A percentile compares a stretch with the other conserved stretches of the same genome.
phyloP scores from a whole-genome alignment of 1,284 basidiomycete species.

The Naganishia liquefaciens region DNA sequence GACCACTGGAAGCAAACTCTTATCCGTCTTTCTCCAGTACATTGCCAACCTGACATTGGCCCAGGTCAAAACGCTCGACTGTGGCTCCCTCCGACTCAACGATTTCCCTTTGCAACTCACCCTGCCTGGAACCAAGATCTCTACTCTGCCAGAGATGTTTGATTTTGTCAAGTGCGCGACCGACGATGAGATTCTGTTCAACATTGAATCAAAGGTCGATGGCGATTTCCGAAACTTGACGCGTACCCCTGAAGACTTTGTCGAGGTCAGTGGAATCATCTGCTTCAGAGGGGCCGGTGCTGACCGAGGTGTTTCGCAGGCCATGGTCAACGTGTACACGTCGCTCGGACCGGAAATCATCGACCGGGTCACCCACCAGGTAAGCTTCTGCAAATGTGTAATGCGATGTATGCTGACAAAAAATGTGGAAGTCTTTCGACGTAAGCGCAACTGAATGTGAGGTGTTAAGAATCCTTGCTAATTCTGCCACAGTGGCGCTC shows the following conservation, averaged over 20 bases:
- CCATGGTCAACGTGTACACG: slow-evolving; percentile 38
- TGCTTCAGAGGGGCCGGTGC: not conserved
- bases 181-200: slow-evolving; percentile 61
- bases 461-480: too few species aligned
- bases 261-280: slow-evolving; percentile 46
- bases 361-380: slow-evolving; percentile 47
- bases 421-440: slow-evolving; percentile 20
- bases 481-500: slow-evolving; percentile 39
- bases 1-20: not conserved
- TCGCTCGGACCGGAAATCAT: slow-evolving; percentile 37
- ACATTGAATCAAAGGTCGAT: slow-evolving; percentile 78
- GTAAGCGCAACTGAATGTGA: not conserved
- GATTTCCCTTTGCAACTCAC: slow-evolving; percentile 62
- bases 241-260: slow-evolving; percentile 65
- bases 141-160: slow-evolving; percentile 71
- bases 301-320: not conserved
- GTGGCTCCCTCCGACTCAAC: slow-evolving; percentile 66
- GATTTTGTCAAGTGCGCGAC: slow-evolving; percentile 68
- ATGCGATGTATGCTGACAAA: not conserved
- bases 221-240: slow-evolving; percentile 62
- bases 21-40: slow-evolving; percentile 41
- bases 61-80: slow-evolving; percentile 73
- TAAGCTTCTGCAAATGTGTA: slow-evolving; percentile 31
- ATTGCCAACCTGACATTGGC: slow-evolving; percentile 74
- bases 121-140: slow-evolving; percentile 64